Evolutionary conservation across 495 filamentous ascomycete genomes (phyloP), one percentile per base, ranked within the genome.

Genomic region (Talaromyces thailandensis): DNA sequence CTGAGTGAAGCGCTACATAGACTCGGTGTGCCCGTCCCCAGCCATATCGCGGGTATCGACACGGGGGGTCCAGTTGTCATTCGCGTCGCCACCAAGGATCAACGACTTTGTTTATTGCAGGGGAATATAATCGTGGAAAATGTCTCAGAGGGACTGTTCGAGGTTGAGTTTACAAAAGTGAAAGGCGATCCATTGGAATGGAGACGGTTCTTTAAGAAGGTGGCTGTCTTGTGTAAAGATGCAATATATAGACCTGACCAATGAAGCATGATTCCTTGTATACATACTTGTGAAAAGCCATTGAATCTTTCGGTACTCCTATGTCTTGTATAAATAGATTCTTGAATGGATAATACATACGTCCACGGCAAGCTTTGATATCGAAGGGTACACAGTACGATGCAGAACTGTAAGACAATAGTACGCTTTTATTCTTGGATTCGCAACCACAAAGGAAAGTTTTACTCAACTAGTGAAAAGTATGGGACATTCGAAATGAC

Each of bases 171-270:
- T 72, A 82, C 96, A 64, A 99, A 99, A 74, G 82, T 87, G 43
- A 95, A 95, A 75, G 94, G 95, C 12, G 94, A 99, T 79, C 95
- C 95, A 11, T 73, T 99, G 31, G 94, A 97, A 80, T 99, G 94
- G 94, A 82, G 94, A 61, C 81, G 94, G 57, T 93, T 99, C 70
- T 99, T 99, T 81, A 99, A 97, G 76, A 90, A 88, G 72, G 85
- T 96, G 12, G 88, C 87, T 18, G 77, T 93, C 62, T 75, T 93
- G 29, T 94, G 92, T 76, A 88, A 87, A 71, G 92, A 96, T 66
- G 91, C 84, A 5, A 83, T 97, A 8, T 82, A 75, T 64, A 81
- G 73, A 60, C 80, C 79, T 9, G 77, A 83, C 7, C 21, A 61
- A 35, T 52, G n/a, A 52, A 18, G 24, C 4, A 6, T 3, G 35